Base-by-base conservation (phyloP, 1,139 yeast species). In the Lodderomyces metapsilosis region DNA sequence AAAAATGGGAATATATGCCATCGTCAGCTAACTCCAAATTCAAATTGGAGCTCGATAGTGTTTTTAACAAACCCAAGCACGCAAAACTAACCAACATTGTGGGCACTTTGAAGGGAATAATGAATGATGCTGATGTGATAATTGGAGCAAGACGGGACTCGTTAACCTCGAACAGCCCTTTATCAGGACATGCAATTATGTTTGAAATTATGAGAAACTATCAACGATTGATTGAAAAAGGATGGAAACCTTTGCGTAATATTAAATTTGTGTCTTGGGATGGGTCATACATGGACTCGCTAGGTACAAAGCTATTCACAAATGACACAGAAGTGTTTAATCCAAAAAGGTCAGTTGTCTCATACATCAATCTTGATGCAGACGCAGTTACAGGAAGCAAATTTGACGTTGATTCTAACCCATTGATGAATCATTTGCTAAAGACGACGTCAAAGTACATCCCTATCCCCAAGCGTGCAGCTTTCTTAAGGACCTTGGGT, bases 181-280 rank as follows among this genome's bases (percentile, higher is more conserved):
- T 65, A 38, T 66, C 74, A 43, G 65, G 66, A 7, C 76, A 71
- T 44, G 76, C 70, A 1, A 52, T 72, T 9, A 43, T 72, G 42
- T 55, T 72, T 31, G 76, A 72, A 46, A 62, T 70, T 3, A 64
- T 70, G 67, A 54, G 72, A 33, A 65, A 68, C 40, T 67, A 63
- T 44, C 62, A 64, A 21, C 53, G 59, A 40, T 56, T 72, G 41
- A 52, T 55, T 3, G 49, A 54, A 17, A 41, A 60, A 34, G 78
- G 78, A 1, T 72, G 78, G 78, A 65, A 62, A 49, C 78, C 78
- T 1, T 54, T 71, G 36, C 57, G 78, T 36, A 66, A 61, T 23
- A 67, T 72, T 32, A 61, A 63, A 42, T 71, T 72, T 51, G 58
- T 71, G 4, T 68, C 74, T 1, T 71, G 75, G 72, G 78, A 72